Percentiles rank a stretch among this genome's conserved stretches.
These are phyloP conservation scores for Metschnikowia continentalis DNA, from an alignment of 805 yeast species.

Conservation along the genomic window DNA sequence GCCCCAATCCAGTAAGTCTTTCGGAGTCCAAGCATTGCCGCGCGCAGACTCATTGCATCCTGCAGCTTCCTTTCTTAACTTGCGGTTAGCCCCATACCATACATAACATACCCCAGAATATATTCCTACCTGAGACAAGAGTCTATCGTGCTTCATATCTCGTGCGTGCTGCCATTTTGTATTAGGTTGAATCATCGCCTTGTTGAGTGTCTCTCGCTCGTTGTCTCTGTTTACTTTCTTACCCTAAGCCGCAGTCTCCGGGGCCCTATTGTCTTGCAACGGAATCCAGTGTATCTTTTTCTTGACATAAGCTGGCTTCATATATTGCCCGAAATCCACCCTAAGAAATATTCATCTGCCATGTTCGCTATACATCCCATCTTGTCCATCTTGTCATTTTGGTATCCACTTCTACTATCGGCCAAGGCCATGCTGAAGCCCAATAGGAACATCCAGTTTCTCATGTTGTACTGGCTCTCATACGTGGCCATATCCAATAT, in stretches of 20 bases:
- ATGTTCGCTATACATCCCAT: slow-evolving; percentile 4
- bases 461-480: slow-evolving; percentile 13
- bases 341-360: not conserved
- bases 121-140: not conserved
- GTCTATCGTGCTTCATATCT: not conserved
- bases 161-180: not conserved
- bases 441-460: slow-evolving; percentile 8
- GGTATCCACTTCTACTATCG: slow-evolving; percentile 13
- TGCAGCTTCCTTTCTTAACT: not conserved
- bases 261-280: too few species aligned
- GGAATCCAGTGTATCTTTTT: too few species aligned
- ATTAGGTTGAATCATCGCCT: not conserved
- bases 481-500: slow-evolving; percentile 6
- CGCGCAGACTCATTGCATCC: slow-evolving; percentile 1
- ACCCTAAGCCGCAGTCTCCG: too few species aligned
- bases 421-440: slow-evolving; percentile 9
- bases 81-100: not conserved
- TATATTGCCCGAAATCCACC: not conserved
- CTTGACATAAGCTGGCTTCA: not conserved
- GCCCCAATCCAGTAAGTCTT: not conserved
- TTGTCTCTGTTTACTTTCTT: too few species aligned
- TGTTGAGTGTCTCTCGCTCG: too few species aligned
- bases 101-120: not conserved
- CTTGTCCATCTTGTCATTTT: slow-evolving; percentile 8
- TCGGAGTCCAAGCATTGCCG: not conserved